phyloP scores from a whole-genome alignment of 129 eudicot species.

The Centrapalus pauciflorus region DNA sequence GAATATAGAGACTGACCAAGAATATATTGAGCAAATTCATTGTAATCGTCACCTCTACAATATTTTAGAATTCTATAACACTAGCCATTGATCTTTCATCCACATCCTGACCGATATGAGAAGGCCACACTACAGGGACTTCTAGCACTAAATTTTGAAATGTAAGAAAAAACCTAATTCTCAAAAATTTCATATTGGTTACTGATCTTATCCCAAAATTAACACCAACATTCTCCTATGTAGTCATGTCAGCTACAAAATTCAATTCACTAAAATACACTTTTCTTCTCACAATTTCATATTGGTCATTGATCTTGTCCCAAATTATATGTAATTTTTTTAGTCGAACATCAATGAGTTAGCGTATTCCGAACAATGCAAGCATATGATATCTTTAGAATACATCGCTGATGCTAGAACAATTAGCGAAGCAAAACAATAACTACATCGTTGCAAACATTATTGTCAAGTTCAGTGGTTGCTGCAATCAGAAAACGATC shows the following conservation, averaged over 20 bases:
- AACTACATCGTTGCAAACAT: background rate
- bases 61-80: background rate
- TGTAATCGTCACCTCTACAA: background rate
- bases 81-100: background rate
- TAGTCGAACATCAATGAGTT: background rate
- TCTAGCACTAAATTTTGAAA: background rate
- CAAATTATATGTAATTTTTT: background rate
- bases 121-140: background rate
- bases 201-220: background rate
- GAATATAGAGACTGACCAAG: background rate
- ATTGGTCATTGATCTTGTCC: too few relatives aligned
- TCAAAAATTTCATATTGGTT: background rate
- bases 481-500: background rate
- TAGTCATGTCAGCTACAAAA: background rate
- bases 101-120: background rate
- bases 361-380: background rate
- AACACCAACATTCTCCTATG: background rate
- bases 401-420: background rate
- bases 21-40: background rate
- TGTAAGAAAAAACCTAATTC: background rate
- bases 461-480: background rate
- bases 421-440: conserved; percentile 1
- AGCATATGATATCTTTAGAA: background rate
- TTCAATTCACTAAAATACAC: background rate
- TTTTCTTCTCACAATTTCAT: background rate